Percentiles rank a stretch among this genome's conserved stretches.
phyloP scores from a whole-genome alignment of 1,284 basidiomycete species.

The Exobasidium cylindrosporum region DNA sequence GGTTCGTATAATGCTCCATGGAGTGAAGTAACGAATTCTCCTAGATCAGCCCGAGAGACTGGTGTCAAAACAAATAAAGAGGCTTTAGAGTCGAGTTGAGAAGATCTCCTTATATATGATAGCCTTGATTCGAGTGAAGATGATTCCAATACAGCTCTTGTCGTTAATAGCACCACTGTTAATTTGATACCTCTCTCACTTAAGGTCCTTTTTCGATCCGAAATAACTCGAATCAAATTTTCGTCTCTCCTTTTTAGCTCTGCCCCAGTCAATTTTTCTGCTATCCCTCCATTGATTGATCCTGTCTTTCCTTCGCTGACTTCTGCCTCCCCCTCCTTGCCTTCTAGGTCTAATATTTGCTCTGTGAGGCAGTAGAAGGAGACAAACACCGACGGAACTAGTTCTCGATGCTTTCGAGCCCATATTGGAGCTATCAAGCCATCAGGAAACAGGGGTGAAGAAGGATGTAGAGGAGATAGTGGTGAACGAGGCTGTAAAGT shows the following conservation, averaged over 20 bases:
- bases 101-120: slow-evolving; percentile 78
- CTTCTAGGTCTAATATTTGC: background rate
- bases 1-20: slow-evolving; percentile 82
- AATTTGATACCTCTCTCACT: slow-evolving; percentile 86
- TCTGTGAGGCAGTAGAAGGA: slow-evolving; percentile 81
- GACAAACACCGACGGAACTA: slow-evolving; percentile 87
- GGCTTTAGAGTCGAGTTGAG: slow-evolving; percentile 82
- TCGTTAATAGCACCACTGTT: slow-evolving; percentile 89
- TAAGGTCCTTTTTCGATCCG: slow-evolving; percentile 71
- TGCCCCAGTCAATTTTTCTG: slow-evolving; percentile 5
- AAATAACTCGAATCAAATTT: slow-evolving; percentile 66
- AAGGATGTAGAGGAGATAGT: slow-evolving; percentile 79
- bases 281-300: slow-evolving; percentile 42
- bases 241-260: slow-evolving; percentile 62
- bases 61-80: slow-evolving; percentile 91
- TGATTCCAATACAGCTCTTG: slow-evolving; percentile 64
- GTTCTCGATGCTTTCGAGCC: slow-evolving; percentile 88
- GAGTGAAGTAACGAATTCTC: slow-evolving; percentile 61
- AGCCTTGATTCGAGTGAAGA: slow-evolving; percentile 76
- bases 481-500: slow-evolving; percentile 67
- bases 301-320: slow-evolving; percentile 59
- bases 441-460: slow-evolving; percentile 86
- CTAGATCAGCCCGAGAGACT: slow-evolving; percentile 73
- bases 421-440: slow-evolving; percentile 94
- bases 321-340: slow-evolving; percentile 45